Evolutionary conservation across 495 filamentous ascomycete species (phyloP).

Genomic region (Aspergillus saccharolyticus): DNA sequence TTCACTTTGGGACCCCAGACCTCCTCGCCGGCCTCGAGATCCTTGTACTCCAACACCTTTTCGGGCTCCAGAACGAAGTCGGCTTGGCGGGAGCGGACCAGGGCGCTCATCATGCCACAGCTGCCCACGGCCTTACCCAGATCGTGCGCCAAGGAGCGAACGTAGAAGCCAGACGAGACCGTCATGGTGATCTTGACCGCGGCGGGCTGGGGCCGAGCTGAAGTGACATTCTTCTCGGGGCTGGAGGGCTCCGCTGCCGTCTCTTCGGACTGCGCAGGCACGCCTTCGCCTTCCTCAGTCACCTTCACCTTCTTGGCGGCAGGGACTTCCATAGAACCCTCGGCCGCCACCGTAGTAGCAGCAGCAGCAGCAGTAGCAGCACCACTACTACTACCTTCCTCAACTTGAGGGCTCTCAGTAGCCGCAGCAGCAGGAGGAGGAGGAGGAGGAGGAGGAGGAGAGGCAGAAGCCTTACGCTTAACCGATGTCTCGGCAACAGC

Average conservation of each 20-base stretch:
- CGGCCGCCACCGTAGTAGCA: background rate
- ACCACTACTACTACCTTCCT: background rate
- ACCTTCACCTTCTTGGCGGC: background rate
- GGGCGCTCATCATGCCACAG: slow-evolving; percentile 78
- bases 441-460: background rate
- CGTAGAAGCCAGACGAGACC: slow-evolving; percentile 95
- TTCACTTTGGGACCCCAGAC: slow-evolving; percentile 77
- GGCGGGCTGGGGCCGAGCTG: slow-evolving; percentile 44
- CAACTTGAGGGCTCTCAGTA: background rate
- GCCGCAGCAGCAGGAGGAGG: background rate
- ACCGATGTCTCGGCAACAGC: slow-evolving; percentile 12
- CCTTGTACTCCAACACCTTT: slow-evolving; percentile 78
- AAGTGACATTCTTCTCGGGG: slow-evolving; percentile 16
- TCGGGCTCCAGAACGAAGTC: slow-evolving; percentile 58
- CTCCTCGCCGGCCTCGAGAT: slow-evolving; percentile 71
- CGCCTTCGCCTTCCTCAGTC: background rate
- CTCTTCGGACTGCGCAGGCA: background rate
- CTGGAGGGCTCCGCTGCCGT: slow-evolving; percentile 23
- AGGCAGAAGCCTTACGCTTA: background rate
- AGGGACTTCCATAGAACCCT: background rate
- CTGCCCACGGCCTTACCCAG: slow-evolving; percentile 78
- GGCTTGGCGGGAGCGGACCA: slow-evolving; percentile 76
- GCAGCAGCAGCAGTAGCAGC: background rate
- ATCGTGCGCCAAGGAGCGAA: slow-evolving; percentile 88
- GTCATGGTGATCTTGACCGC: slow-evolving; percentile 84